Evolutionary conservation across 768 basidiomycete genomes (phyloP).

Genomic region (Leccinum arenicola): DNA sequence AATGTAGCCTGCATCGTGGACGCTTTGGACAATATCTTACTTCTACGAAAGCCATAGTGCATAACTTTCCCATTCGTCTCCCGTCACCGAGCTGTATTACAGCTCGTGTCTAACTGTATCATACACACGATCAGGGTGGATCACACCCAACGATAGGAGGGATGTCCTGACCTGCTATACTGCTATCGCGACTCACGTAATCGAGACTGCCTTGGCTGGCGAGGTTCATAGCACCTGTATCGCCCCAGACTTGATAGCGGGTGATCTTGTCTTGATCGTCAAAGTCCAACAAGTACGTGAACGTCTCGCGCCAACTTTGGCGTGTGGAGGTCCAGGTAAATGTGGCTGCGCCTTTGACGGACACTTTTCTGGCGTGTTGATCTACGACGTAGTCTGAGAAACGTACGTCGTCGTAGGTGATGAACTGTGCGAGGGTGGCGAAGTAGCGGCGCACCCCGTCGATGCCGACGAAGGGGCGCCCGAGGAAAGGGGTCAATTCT

Average conservation of each 20-base stretch:
- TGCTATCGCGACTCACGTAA: slow-evolving; percentile 10
- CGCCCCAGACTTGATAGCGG: slow-evolving; percentile 66
- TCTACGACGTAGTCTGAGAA: slow-evolving; percentile 61
- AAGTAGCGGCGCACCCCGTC: slow-evolving; percentile 50
- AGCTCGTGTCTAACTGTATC: slow-evolving; percentile 15
- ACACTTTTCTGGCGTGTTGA: slow-evolving; percentile 46
- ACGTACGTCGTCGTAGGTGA: slow-evolving; percentile 49
- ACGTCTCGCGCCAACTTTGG: slow-evolving; percentile 61
- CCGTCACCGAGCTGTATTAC: neutral
- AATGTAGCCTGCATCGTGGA: slow-evolving; percentile 17
- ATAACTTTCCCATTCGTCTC: neutral
- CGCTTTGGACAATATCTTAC: slow-evolving; percentile 12
- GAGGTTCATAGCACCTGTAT: slow-evolving; percentile 62
- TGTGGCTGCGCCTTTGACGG: slow-evolving; percentile 48
- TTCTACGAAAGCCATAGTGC: neutral
- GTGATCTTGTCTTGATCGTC: slow-evolving; percentile 54
- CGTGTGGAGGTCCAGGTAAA: slow-evolving; percentile 56
- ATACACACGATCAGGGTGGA: slow-evolving; percentile 4
- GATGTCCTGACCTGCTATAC: neutral
- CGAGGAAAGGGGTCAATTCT: slow-evolving; percentile 57
- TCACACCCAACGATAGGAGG: neutral
- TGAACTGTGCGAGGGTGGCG: slow-evolving; percentile 39
- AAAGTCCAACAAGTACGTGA: slow-evolving; percentile 59
- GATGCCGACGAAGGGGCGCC: slow-evolving; percentile 44
- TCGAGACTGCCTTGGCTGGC: slow-evolving; percentile 48